These are phyloP conservation scores for Ustilago sp. DNA, from an alignment of 1,284 basidiomycete species.

Conservation along the genomic window DNA sequence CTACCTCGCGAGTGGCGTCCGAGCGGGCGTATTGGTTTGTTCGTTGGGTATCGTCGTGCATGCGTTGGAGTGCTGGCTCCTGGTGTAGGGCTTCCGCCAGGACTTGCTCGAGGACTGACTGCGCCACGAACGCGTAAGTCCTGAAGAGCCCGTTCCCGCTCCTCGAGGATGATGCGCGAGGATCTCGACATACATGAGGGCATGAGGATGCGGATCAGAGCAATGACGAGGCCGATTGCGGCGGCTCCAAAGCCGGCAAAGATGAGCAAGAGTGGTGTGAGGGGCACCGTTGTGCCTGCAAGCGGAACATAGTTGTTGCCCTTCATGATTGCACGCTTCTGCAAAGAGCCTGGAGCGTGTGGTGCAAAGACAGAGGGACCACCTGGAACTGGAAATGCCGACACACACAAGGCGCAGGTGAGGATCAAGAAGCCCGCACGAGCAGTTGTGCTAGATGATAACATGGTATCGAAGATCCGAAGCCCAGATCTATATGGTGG, in stretches of 20 bases:
- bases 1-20: conserved; percentile 41
- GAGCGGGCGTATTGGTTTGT: conserved; percentile 28
- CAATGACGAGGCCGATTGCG: conserved; percentile 18
- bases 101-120: conserved; percentile 34
- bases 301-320: conserved; percentile 50
- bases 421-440: conserved; percentile 22
- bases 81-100: conserved; percentile 29
- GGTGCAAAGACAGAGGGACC: conserved; percentile 32
- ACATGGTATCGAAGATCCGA: conserved; percentile 1
- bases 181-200: conserved; percentile 42
- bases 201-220: conserved; percentile 31
- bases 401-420: conserved; percentile 18
- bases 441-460: conserved; percentile 1
- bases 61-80: conserved; percentile 25
- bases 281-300: conserved; percentile 37
- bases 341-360: conserved; percentile 23
- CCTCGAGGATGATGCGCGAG: conserved; percentile 40
- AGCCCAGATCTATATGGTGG: not conserved
- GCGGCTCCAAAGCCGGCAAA: conserved; percentile 37
- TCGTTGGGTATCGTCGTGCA: conserved; percentile 34
- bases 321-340: conserved; percentile 52
- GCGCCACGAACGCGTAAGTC: conserved; percentile 45
- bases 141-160: conserved; percentile 42
- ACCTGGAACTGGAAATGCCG: conserved; percentile 25
- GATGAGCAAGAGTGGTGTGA: conserved; percentile 43